These are phyloP conservation scores for Excoecaria cochinchinensis DNA, from an alignment of 345 rosid species.

Conservation along the genomic window DNA sequence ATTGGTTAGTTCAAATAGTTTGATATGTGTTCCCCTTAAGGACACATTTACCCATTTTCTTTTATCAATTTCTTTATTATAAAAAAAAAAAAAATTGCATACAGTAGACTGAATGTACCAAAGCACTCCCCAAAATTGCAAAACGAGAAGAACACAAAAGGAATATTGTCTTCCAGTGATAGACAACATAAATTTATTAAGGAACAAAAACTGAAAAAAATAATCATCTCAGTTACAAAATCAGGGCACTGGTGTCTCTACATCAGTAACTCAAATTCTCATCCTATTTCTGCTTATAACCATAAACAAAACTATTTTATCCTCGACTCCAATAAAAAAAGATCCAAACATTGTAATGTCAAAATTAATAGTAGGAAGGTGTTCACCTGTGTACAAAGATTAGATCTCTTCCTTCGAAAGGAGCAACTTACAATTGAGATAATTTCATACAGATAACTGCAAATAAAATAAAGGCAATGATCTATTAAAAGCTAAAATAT, in stretches of 20 bases:
- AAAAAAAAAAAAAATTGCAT: no score
- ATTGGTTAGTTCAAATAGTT: no score
- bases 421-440: conserved; percentile 6
- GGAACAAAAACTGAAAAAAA: neutral
- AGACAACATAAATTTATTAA: neutral
- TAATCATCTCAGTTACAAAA: conserved; percentile 5
- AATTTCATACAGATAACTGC: conserved; percentile 6
- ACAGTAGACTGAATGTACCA: no score
- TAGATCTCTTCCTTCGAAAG: conserved; percentile 3
- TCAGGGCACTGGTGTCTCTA: neutral
- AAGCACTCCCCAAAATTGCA: no score
- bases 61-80: no score
- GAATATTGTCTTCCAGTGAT: neutral
- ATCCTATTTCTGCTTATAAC: conserved; percentile 1
- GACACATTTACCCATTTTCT: no score
- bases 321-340: neutral
- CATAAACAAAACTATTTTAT: neutral
- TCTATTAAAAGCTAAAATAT: neutral
- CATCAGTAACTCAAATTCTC: conserved; percentile 1
- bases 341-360: conserved; percentile 3
- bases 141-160: neutral
- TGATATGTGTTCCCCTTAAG: no score
- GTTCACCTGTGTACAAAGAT: conserved; percentile 15
- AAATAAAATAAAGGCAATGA: neutral
- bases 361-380: neutral